Percentiles rank a stretch among this genome's conserved stretches.
Evolutionary conservation across 2,329 filamentous ascomycete genomes (phyloP).

Genomic region (Colletotrichum scovillei): DNA sequence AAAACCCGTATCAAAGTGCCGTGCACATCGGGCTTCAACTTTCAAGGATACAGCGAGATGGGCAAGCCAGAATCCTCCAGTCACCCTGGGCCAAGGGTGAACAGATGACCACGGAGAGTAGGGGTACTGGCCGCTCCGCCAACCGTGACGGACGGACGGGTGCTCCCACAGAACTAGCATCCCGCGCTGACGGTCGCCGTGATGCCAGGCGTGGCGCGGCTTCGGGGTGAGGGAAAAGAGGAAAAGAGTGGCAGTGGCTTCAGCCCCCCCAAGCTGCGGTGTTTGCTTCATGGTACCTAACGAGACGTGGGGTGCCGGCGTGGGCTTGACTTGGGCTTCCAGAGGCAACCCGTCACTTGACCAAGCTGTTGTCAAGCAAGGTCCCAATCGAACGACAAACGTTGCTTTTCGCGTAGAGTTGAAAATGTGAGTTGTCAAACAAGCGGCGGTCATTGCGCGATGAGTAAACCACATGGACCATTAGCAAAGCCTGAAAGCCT

Average conservation of each 20-base stretch:
- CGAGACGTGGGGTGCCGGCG: constrained; percentile 1
- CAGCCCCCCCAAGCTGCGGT: constrained; percentile 4
- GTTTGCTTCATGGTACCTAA: neutral
- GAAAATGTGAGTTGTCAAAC: constrained; percentile 24
- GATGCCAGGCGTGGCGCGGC: constrained; percentile 2
- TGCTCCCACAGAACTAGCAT: constrained; percentile 4
- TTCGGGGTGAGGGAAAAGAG: neutral
- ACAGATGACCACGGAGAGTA: neutral
- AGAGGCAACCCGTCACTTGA: constrained; percentile 12
- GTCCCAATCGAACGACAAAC: neutral
- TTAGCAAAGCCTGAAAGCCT: constrained; percentile 1
- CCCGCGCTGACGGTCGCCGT: neutral
- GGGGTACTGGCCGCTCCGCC: constrained; percentile 6
- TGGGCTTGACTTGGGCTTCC: constrained; percentile 8
- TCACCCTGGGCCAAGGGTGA: constrained; percentile 1
- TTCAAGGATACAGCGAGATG: neutral
- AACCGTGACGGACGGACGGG: constrained; percentile 6
- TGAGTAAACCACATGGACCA: neutral
- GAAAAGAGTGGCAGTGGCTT: constrained; percentile 4
- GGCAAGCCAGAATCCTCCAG: neutral
- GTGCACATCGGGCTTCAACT: neutral
- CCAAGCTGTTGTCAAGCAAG: neutral
- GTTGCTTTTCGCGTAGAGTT: constrained; percentile 14
- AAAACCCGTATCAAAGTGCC: neutral
- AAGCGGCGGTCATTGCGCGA: constrained; percentile 23